Percentiles rank a stretch among this genome's conserved stretches.
These are phyloP conservation scores for Nicotiana attenuata DNA, from an alignment of 257 asterid genomes.

Conservation along the genomic window DNA sequence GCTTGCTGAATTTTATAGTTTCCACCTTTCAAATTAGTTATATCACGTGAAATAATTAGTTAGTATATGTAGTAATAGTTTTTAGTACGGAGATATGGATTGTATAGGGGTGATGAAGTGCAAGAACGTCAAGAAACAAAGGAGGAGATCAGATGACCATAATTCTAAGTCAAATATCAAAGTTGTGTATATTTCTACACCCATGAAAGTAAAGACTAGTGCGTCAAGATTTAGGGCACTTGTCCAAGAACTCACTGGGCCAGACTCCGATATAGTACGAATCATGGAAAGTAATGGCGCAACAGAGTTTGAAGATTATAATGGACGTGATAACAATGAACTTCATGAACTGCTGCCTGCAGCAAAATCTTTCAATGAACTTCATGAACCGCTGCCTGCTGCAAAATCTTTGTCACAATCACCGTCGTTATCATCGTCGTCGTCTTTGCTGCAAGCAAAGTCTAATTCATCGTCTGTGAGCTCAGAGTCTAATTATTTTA, in stretches of 20 bases:
- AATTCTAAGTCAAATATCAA: conserved; percentile 28
- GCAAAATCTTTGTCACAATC: not conserved
- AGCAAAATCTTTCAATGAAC: not conserved
- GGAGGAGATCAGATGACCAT: not conserved
- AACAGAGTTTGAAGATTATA: conserved; percentile 15
- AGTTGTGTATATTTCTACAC: conserved; percentile 79
- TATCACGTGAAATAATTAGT: not conserved
- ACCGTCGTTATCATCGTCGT: not conserved
- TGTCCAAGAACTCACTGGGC: conserved; percentile 73
- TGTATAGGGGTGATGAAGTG: conserved; percentile 8
- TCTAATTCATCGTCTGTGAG: not conserved
- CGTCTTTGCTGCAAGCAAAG: not conserved
- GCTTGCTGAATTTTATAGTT: not conserved
- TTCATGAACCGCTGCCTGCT: not conserved
- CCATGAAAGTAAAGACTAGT: conserved; percentile 78
- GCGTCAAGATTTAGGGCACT: conserved; percentile 55
- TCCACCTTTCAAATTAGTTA: too few species aligned
- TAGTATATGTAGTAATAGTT: not conserved
- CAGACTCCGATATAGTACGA: conserved; percentile 44
- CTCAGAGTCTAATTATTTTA: not conserved
- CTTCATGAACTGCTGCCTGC: not conserved
- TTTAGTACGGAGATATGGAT: conserved; percentile 8
- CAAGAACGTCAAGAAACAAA: conserved; percentile 23
- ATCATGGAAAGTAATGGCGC: conserved; percentile 27
- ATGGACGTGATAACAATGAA: not conserved